A percentile compares a stretch with the other conserved stretches of the same genome.
Evolutionary conservation across 345 rosid genomes (phyloP).

Genomic region (Atalantia buxifolia): DNA sequence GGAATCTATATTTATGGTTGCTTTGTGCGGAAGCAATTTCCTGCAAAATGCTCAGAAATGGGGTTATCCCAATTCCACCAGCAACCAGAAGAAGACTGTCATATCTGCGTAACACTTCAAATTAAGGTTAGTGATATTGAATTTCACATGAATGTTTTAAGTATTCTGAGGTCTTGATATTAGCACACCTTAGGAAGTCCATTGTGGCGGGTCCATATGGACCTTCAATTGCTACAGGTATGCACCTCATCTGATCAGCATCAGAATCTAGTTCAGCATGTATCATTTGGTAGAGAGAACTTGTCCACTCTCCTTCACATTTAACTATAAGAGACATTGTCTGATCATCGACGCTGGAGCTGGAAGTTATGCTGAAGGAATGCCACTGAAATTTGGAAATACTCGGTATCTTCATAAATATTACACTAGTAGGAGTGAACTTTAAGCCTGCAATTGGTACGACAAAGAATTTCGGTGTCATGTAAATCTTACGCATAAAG

Average conservation of each 20-base stretch:
- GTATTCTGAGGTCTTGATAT: not conserved
- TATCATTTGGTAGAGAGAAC: conserved; percentile 47
- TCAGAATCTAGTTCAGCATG: conserved; percentile 33
- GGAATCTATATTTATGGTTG: conserved; percentile 33
- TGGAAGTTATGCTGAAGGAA: conserved; percentile 74
- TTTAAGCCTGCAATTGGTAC: conserved; percentile 48
- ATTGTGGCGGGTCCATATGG: conserved; percentile 78
- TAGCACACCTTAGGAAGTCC: conserved; percentile 56
- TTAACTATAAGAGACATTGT: conserved; percentile 59
- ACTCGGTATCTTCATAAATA: conserved; percentile 65
- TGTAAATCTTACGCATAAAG: not conserved
- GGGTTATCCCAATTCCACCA: conserved; percentile 85
- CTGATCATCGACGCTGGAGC: conserved; percentile 47
- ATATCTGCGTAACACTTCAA: conserved; percentile 44
- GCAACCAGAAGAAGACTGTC: conserved; percentile 70
- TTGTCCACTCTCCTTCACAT: conserved; percentile 70
- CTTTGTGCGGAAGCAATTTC: conserved; percentile 43
- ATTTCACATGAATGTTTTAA: not conserved
- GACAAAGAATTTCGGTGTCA: not conserved
- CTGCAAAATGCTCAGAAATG: conserved; percentile 72
- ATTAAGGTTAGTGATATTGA: not conserved
- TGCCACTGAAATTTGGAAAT: conserved; percentile 78
- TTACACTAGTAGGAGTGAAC: conserved; percentile 59
- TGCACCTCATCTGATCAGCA: conserved; percentile 31
- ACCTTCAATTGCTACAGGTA: conserved; percentile 64